phyloP scores from a whole-genome alignment of 2,329 filamentous ascomycete genomes.

The Chaetomium globosum region DNA sequence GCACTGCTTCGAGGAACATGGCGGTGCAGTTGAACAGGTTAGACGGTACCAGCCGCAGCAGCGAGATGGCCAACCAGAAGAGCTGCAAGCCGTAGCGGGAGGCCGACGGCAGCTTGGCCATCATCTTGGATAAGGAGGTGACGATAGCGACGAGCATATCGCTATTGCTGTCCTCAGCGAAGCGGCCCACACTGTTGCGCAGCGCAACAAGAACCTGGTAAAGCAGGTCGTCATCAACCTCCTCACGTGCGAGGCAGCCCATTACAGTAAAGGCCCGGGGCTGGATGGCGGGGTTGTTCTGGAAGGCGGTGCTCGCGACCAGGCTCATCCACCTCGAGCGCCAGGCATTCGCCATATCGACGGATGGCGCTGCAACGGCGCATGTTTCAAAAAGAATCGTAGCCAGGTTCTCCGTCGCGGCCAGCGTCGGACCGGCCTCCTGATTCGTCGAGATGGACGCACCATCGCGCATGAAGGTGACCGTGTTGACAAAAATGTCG shows the following conservation, averaged over 20 bases:
- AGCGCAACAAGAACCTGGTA: constrained; percentile 72
- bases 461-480: constrained; percentile 53
- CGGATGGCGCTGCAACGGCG: constrained; percentile 63
- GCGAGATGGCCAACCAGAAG: constrained; percentile 70
- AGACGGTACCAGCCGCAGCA: constrained; percentile 65
- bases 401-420: constrained; percentile 63
- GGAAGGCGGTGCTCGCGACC: constrained; percentile 71
- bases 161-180: constrained; percentile 64
- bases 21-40: constrained; percentile 67
- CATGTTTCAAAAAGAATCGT: constrained; percentile 66
- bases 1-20: constrained; percentile 64
- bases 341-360: constrained; percentile 69
- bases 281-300: constrained; percentile 72
- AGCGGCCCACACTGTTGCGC: constrained; percentile 65
- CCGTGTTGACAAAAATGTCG: constrained; percentile 58
- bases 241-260: constrained; percentile 70
- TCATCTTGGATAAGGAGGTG: constrained; percentile 70
- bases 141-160: constrained; percentile 72
- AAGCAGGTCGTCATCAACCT: constrained; percentile 70
- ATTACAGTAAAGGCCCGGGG: constrained; percentile 70
- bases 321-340: constrained; percentile 73
- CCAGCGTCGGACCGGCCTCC: constrained; percentile 55
- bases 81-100: constrained; percentile 70
- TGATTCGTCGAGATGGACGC: constrained; percentile 58
- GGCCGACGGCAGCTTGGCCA: constrained; percentile 66